These are phyloP conservation scores for Blattamonas nauphoetae DNA, from an alignment of 78 protist genomes.

Conservation along the genomic window DNA sequence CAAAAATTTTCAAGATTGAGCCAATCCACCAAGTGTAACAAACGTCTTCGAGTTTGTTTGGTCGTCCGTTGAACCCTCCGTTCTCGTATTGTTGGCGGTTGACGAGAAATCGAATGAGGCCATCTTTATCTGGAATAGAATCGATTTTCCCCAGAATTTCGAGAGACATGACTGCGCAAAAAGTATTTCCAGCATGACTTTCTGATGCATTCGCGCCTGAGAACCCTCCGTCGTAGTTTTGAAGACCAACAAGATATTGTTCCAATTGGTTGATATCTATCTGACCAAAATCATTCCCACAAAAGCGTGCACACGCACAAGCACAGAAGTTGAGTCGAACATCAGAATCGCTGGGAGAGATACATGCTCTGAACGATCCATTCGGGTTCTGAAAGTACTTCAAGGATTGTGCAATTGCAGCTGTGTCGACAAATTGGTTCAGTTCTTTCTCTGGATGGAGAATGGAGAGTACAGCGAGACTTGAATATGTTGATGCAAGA, in stretches of 20 bases:
- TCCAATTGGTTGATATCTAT: background rate
- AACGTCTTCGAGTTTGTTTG: slow-evolving; percentile 20
- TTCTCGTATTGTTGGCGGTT: background rate
- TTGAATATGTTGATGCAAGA: background rate
- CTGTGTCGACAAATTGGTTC: background rate
- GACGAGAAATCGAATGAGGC: background rate
- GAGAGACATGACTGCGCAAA: background rate
- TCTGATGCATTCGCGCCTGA: background rate
- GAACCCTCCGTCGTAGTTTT: background rate
- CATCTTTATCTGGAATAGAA: background rate
- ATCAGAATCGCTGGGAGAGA: background rate
- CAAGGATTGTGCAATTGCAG: background rate
- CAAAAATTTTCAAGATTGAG: background rate
- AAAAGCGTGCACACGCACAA: background rate
- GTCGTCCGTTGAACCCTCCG: slow-evolving; percentile 20
- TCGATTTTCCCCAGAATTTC: background rate
- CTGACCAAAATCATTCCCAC: background rate
- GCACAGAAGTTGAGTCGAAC: background rate
- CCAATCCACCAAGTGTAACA: slow-evolving; percentile 26
- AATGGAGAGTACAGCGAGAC: background rate
- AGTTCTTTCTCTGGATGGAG: background rate
- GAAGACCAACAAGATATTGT: background rate
- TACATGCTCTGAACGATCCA: background rate
- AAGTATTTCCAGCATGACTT: background rate
- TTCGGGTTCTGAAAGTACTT: background rate